Base-by-base conservation (phyloP, 2,329 filamentous ascomycete genomes). In the Trichophyton mentagrophytes region DNA sequence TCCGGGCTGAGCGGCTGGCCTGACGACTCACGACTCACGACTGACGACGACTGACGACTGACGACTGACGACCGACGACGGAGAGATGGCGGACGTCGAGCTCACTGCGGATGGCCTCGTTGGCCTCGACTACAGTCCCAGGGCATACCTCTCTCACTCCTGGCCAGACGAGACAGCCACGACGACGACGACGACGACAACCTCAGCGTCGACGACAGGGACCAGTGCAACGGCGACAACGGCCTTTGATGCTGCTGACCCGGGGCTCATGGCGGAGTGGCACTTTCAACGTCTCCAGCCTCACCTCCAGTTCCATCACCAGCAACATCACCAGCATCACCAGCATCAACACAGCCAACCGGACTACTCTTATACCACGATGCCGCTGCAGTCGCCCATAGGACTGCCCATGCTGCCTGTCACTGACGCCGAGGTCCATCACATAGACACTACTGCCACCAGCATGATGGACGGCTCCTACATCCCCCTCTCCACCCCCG, bases 381-480 rank as follows among this genome's bases (percentile, higher is more conserved):
- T 77, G 64, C 67, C 74, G 40, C 66, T 78, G 62, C 74, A 77
- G 55, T 74, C 75, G 2, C 73, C 78, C 81, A 64, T 85, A 80
- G 60, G 78, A 78, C 70, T 69, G 78, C 49, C 49, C 27, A 53
- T 53, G 49, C 74, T 81, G 65, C 72, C 85, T 6, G 82, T 83
- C 6, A 73, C 77, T 6, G 86, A 88, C 68, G n/a, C 49, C 11
- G 49, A 53, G 27, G 17, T 25, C 9, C 49, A 53, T 11, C 46
- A 51, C 46, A 51, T 22, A 78, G 84, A 85, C 64, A 76, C 83
- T 15, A 36, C 33, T 13, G 11, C 33, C 33, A 13, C 33, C 3
- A 72, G 73, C 64, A 78, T 85, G 65, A 77, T 90, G 68, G 85
- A 87, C 62, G 80, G 82, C 40, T 76, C 83, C 3, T 90, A 87